These are phyloP conservation scores for Geotrichum ghanense DNA, from an alignment of 805 yeast species.

Conservation along the genomic window DNA sequence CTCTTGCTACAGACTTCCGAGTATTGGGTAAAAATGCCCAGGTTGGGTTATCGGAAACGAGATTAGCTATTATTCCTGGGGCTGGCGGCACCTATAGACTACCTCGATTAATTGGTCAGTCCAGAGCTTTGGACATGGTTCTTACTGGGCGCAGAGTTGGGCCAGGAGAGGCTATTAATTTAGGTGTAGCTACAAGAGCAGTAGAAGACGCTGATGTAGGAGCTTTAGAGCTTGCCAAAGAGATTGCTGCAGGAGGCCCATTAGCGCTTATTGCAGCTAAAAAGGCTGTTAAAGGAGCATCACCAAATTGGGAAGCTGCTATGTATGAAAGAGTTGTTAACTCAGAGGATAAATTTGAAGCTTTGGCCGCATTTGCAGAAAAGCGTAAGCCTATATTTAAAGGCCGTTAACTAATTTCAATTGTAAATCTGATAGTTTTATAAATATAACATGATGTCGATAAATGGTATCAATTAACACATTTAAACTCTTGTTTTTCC, in stretches of 20 bases:
- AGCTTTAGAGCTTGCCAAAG: constrained; percentile 18
- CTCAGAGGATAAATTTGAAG: constrained; percentile 28
- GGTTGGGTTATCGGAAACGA: constrained; percentile 35
- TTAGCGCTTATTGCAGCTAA: constrained; percentile 21
- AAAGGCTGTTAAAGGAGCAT: constrained; percentile 19
- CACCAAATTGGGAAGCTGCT: constrained; percentile 18
- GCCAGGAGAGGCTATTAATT: constrained; percentile 27
- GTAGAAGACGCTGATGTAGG: constrained; percentile 16
- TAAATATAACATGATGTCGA: too few relatives aligned
- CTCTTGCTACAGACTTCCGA: constrained; percentile 31
- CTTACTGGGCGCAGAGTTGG: constrained; percentile 30
- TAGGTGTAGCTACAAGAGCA: constrained; percentile 27
- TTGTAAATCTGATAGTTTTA: too few relatives aligned
- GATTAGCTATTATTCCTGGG: constrained; percentile 36
- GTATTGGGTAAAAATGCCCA: constrained; percentile 26
- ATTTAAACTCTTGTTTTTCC: too few relatives aligned
- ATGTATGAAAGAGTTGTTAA: constrained; percentile 19
- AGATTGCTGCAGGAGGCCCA: constrained; percentile 22
- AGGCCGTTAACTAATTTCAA: constrained; percentile 13
- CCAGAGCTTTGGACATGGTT: constrained; percentile 30
- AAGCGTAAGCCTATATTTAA: constrained; percentile 26
- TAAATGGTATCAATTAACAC: too few relatives aligned
- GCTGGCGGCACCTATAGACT: constrained; percentile 37
- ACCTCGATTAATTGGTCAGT: constrained; percentile 30
- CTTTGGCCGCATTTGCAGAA: constrained; percentile 28